Evolutionary conservation across 208 protist genomes (phyloP).

Genomic region (Naegleria fowleri): DNA sequence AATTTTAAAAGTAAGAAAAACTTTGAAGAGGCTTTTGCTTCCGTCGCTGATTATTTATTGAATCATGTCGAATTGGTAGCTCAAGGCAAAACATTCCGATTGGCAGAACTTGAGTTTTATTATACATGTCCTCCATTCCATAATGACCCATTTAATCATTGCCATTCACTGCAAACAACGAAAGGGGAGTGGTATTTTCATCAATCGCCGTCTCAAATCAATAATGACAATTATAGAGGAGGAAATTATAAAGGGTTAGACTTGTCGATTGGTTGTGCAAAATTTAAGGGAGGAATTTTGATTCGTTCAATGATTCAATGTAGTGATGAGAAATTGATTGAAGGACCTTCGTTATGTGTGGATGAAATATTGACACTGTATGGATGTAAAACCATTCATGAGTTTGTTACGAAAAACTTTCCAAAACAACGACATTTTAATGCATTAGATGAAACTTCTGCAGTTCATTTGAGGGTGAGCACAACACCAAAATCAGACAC

Average conservation of each 20-base stretch:
- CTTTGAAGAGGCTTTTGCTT: neutral
- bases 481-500: neutral
- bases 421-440: neutral
- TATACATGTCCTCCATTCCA: neutral
- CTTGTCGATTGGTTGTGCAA: neutral
- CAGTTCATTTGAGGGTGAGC: neutral
- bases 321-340: neutral
- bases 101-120: neutral
- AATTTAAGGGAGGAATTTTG: neutral
- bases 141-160: neutral
- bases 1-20: neutral
- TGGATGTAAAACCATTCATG: neutral
- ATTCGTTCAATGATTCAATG: neutral
- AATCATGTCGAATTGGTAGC: neutral
- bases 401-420: neutral
- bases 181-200: neutral
- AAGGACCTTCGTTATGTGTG: neutral
- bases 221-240: neutral
- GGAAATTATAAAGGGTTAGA: neutral
- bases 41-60: neutral
- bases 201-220: neutral
- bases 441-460: neutral
- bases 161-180: neutral
- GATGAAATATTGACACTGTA: neutral
- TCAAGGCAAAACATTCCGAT: neutral